phyloP scores from a whole-genome alignment of 2,329 filamentous ascomycete genomes.

The Emmonsiellopsis sp. region DNA sequence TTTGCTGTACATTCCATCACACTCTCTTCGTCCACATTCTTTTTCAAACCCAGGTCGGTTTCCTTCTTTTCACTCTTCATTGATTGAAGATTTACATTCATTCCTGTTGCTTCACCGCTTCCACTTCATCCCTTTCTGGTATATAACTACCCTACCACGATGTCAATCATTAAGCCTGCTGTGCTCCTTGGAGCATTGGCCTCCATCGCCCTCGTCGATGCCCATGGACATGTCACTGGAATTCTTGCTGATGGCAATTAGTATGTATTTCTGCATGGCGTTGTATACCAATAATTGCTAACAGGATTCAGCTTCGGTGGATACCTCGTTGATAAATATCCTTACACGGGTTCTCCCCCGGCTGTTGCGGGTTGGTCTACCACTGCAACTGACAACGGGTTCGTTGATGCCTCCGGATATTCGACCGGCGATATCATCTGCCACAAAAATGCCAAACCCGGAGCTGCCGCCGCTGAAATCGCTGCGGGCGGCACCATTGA shows the following conservation, averaged over 20 bases:
- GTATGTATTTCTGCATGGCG: constrained; percentile 11
- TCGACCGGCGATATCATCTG: constrained; percentile 48
- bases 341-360: constrained; percentile 27
- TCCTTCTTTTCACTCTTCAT: constrained; percentile 4
- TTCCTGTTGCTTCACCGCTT: not conserved
- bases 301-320: constrained; percentile 29
- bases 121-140: not conserved
- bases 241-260: constrained; percentile 27
- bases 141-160: not conserved
- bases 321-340: constrained; percentile 28
- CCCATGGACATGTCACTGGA: constrained; percentile 30
- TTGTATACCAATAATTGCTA: not conserved
- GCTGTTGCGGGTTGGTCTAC: constrained; percentile 47
- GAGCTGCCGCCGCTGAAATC: constrained; percentile 42
- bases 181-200: constrained; percentile 12
- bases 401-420: constrained; percentile 41
- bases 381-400: constrained; percentile 44
- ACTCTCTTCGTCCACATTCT: not conserved
- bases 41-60: not conserved
- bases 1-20: not conserved
- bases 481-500: constrained; percentile 50
- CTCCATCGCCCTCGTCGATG: constrained; percentile 28
- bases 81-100: constrained; percentile 4
- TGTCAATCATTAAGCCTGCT: not conserved
- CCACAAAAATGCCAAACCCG: constrained; percentile 42